Evolutionary conservation across 257 asterid genomes (phyloP).

Genomic region (Apocynum venetum): DNA sequence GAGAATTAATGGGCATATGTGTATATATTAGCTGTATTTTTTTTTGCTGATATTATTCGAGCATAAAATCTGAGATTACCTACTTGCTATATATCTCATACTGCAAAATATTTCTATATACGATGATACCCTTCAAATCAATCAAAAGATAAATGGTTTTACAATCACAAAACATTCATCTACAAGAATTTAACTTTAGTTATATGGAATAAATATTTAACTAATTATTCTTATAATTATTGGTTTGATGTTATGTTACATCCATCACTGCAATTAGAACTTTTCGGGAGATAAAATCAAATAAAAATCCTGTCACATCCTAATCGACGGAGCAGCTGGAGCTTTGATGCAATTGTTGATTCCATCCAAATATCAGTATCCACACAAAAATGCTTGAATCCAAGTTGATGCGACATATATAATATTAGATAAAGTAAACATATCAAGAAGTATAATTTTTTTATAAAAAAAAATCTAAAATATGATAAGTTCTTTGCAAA

Average conservation of each 20-base stretch:
- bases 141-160: background rate
- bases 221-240: background rate
- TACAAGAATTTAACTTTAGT: background rate
- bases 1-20: background rate
- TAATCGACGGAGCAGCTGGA: background rate
- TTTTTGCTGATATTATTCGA: conserved; percentile 2
- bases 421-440: background rate
- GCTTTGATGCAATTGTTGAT: background rate
- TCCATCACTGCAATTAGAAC: background rate
- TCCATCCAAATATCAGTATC: background rate
- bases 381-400: background rate
- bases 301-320: background rate
- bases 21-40: background rate
- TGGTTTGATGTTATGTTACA: background rate
- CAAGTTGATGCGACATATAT: background rate
- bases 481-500: too few relatives aligned
- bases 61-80: conserved; percentile 4
- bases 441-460: too few relatives aligned
- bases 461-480: too few relatives aligned
- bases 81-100: background rate
- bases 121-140: background rate
- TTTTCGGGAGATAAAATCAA: background rate
- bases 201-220: background rate
- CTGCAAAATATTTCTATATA: too few relatives aligned
- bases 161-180: background rate